Evolutionary conservation across 805 yeast genomes (phyloP), one percentile per base, ranked within the genome.

Genomic region (Kodamaea restingae): DNA sequence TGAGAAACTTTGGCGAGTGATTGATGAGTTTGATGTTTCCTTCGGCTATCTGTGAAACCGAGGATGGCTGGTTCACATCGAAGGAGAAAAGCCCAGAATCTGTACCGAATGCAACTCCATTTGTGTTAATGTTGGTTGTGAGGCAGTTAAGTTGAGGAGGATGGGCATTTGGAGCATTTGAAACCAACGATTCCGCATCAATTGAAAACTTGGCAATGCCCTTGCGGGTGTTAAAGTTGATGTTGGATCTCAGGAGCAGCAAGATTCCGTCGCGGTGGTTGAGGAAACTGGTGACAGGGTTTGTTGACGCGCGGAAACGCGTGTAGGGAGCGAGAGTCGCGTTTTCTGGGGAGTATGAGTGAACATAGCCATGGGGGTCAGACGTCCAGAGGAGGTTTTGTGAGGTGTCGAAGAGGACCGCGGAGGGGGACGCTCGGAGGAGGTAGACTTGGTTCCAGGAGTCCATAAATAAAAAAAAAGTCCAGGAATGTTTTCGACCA

Each of bases 351-450:
- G 65, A 50, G 43, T 52, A 63, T n/a, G 69, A 62, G 8, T 59
- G 47, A 4, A 69, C 49, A 46, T 51, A 55, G 3, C 90, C 85
- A 27, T 66, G 70, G 1, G 76, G 58, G 55, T 86, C 93, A 12
- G 95, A 95, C 1, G 81, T 71, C 98, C 98, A 91, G 2, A 90
- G 55, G 32, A 93, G 65, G 49, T 90, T 93, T 43, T 80, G 75
- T n/a, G 73, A 63, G 26, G 71, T 72, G 61, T 90, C 96, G 57
- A 88, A 88, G 37, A 44, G 45, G 31, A 66, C 51, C 10, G 37
- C 39, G 17, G 22, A 33, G 10, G 31, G 36, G 15, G 38, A 29
- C 4, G 26, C 30, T 8, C 18, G 36, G 17, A 44, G 39, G 37
- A 48, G 45, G 26, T 39, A 18, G 30, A 47, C 48, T 35, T 47